Evolutionary conservation across 2,329 filamentous ascomycete genomes (phyloP), one percentile per base, ranked within the genome.

Genomic region (Neopestalotiopsis clavispora): DNA sequence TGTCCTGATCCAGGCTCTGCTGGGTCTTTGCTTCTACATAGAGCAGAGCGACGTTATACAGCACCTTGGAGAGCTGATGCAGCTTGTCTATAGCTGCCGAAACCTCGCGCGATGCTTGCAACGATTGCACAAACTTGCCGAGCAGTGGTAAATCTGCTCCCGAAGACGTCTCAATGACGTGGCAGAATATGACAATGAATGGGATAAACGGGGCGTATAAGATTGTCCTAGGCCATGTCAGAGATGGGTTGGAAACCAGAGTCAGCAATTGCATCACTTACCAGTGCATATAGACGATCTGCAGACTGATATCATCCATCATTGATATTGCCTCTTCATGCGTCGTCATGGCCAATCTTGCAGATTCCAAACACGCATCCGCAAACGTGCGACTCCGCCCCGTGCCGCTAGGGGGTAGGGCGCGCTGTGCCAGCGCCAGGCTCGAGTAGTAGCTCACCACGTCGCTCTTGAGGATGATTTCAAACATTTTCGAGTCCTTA

Each of bases 41-140:
- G 4, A 89, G 80, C 45, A 84, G 82, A 0, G 88, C 88, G 7
- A 91, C 85, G 45, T 83, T 87, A 71, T 86, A 84, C 64, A 91
- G 84, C 2, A 89, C 84, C 61, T 87, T 83, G 71, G 88, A 90
- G 14, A 91, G 81, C 32, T 84, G 86, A 70, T 88, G 84, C 17
- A 90, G 79, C 71, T 87, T 87, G 32, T 83, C 81, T 6, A 87
- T 85, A 0, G 86, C 85, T 67, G 87, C 75, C 1, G 80, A 82
- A 2, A 82, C 72, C 4, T 84, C 80, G 40, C 82, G 82, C 4
- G 84, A 83, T 0, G 83, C 81, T 68, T 85, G 83, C 1, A 90
- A 82, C 13, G 85, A 89, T 4, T 78, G 74, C 60, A 85, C 81
- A 20, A 90, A 85, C 2, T 81, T 82, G n/a, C 80, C 74, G 1